Percentiles rank a stretch among this genome's conserved stretches.
Evolutionary conservation across 306 rosid species (phyloP).

Genomic region (Spatholobus suberectus): DNA sequence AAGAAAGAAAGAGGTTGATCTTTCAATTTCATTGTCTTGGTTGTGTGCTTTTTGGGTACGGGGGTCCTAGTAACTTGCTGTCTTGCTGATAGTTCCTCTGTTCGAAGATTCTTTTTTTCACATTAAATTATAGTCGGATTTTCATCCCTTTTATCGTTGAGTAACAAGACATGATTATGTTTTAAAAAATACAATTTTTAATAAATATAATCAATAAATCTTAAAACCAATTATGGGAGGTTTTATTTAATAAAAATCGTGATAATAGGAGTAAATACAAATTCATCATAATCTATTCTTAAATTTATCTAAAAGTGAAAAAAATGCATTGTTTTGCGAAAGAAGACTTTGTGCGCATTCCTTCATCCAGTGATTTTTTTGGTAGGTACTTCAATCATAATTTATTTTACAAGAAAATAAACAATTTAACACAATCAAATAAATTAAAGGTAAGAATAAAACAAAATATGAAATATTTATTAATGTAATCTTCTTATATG

Average conservation of each 20-base stretch:
- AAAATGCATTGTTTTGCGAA: neutral
- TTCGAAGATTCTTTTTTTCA: conserved; percentile 33
- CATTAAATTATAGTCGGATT: neutral
- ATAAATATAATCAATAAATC: neutral
- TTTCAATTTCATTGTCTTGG: conserved; percentile 41
- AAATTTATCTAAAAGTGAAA: conserved; percentile 8
- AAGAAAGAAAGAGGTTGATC: conserved; percentile 36
- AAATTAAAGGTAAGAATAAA: no score
- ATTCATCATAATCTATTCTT: neutral
- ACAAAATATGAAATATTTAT: no score
- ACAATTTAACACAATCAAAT: no score
- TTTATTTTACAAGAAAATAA: no score
- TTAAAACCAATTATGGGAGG: neutral
- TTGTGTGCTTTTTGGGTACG: conserved; percentile 49
- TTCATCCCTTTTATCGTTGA: neutral
- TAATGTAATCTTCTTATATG: no score
- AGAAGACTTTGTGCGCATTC: neutral
- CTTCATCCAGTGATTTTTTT: neutral
- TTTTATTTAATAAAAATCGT: neutral
- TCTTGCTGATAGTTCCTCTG: conserved; percentile 20
- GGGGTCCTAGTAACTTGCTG: conserved; percentile 37
- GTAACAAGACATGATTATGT: neutral
- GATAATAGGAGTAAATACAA: neutral
- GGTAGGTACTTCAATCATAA: no score
- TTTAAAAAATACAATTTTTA: neutral